Percentiles rank a stretch among this genome's conserved stretches.
phyloP scores from a whole-genome alignment of 2,329 filamentous ascomycete species.

The Penicillium expansum region DNA sequence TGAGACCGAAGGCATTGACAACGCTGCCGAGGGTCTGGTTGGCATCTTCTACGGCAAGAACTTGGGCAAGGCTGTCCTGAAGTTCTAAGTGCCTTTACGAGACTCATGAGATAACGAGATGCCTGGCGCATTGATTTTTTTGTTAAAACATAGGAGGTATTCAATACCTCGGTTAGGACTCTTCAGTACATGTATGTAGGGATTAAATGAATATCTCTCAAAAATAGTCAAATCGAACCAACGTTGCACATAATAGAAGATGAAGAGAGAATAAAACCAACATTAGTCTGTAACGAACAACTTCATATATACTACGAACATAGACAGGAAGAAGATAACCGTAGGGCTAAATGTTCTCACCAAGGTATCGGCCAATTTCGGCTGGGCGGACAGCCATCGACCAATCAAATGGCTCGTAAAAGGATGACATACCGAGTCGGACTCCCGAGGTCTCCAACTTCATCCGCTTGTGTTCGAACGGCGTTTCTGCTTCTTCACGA shows the following conservation, averaged over 20 bases:
- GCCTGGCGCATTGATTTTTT: conserved; percentile 6
- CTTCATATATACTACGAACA: neutral
- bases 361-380: conserved; percentile 38
- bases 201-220: neutral
- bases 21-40: conserved; percentile 68
- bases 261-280: neutral
- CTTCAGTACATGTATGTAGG: neutral
- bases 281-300: neutral
- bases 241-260: neutral
- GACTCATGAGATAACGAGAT: conserved; percentile 15
- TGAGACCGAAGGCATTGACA: conserved; percentile 73
- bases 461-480: conserved; percentile 25
- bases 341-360: conserved; percentile 20
- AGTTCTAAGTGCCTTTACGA: conserved; percentile 51
- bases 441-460: conserved; percentile 41
- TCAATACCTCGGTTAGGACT: conserved; percentile 18
- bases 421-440: conserved; percentile 41
- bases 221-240: conserved; percentile 1
- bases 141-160: neutral
- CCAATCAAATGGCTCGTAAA: conserved; percentile 39
- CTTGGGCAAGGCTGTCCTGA: conserved; percentile 80
- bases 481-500: conserved; percentile 16
- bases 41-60: conserved; percentile 76
- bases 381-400: conserved; percentile 33
- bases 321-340: conserved; percentile 3